Base-by-base conservation (phyloP, 495 filamentous ascomycete genomes). In the Aspergillus wentii region DNA sequence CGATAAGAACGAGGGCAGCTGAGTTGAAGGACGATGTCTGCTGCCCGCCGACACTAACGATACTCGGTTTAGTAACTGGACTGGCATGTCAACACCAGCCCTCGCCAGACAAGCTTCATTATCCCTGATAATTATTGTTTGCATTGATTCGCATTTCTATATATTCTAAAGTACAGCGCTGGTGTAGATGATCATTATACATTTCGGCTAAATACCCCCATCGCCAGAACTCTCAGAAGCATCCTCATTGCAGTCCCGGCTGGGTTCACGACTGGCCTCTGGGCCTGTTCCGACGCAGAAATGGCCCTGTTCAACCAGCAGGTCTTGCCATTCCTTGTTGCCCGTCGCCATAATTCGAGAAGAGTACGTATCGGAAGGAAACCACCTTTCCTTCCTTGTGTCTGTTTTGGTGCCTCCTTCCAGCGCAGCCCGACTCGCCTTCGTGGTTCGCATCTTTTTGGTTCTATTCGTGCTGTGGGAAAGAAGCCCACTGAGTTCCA, bases 381-480 rank as follows among this genome's bases (percentile, higher is more conserved):
- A 91, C 78, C 88, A 95, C 34, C 75, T 72, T 56, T 92, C 88
- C 35, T 75, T 78, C 32, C 87, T 74, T 13, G 78, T 86, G 2
- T 69, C 78, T 25, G 78, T 75, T 48, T 92, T 78, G 30, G 72
- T 71, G 1, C 88, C 82, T 13, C 89, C 90, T 49, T 94, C 89
- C 1, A 90, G 68, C 0, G 91, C 94, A 9, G 84, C 85, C 25
- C 88, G 75, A 18, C 86, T 85, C 15, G 87, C 77, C 28, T 89
- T 66, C 1, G 92, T 96, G 0, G 73, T 90, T 17, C 92, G 66
- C 51, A 79, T 72, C 13, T 78, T 72, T 56, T 88, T 90, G 9
- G 65, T 62, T 7, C 52, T 52, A 17, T 60, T 67, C 3, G 66
- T 73, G 11, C 69, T 73, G 21, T 68, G 61, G 25, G 76, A 75